These are phyloP conservation scores for Strobilomyces echinocephalus DNA, from an alignment of 768 basidiomycete genomes.

Conservation along the genomic window DNA sequence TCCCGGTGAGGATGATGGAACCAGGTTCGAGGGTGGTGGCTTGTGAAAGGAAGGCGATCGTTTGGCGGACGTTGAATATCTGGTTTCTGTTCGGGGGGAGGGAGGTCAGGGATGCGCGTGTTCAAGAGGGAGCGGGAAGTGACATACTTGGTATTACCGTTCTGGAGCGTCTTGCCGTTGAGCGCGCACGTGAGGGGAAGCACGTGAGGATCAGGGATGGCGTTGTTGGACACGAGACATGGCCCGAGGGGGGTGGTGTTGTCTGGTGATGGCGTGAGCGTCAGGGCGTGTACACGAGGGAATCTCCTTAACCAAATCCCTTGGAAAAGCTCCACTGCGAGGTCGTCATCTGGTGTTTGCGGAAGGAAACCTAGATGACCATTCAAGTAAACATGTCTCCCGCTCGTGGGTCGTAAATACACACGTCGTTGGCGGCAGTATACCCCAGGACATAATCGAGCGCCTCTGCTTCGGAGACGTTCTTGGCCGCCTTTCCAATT, in stretches of 20 bases:
- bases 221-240: constrained; percentile 62
- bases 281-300: too few species aligned
- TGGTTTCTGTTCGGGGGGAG: constrained; percentile 51
- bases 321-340: constrained; percentile 90
- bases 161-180: constrained; percentile 66
- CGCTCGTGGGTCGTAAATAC: too few species aligned
- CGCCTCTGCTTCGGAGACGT: constrained; percentile 76
- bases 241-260: constrained; percentile 68
- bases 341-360: constrained; percentile 73
- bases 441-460: constrained; percentile 85
- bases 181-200: constrained; percentile 58
- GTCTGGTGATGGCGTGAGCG: constrained; percentile 13
- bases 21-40: constrained; percentile 81
- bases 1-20: constrained; percentile 78
- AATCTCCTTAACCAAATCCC: constrained; percentile 57
- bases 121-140: neutral
- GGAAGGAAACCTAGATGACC: constrained; percentile 55
- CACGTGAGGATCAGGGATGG: constrained; percentile 62
- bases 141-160: constrained; percentile 68
- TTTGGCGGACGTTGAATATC: constrained; percentile 75
- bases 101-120: neutral
- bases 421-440: constrained; percentile 73
- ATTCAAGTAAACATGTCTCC: neutral
- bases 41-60: constrained; percentile 77
- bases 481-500: constrained; percentile 74